Evolutionary conservation across 2,329 filamentous ascomycete species (phyloP), one percentile per base, ranked within the genome.

Genomic region (Hypoxylon sp.): DNA sequence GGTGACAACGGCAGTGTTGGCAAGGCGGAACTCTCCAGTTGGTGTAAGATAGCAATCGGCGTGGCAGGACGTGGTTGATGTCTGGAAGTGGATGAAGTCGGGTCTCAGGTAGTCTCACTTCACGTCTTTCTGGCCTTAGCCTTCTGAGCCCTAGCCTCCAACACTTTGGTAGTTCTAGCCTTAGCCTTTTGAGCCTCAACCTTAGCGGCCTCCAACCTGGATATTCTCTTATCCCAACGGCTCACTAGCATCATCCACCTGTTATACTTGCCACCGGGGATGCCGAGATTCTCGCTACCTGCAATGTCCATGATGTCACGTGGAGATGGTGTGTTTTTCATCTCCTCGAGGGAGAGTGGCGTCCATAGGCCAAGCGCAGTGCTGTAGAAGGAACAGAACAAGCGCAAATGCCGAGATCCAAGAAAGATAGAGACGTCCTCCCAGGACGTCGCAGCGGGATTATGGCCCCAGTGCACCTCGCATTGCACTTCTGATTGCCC

Each of bases 401-500:
- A 1, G 7, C n/a, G 4, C 10, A 31, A 24, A 21, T 35, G 10
- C 2, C 19, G 17, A 24, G 19, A 15, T 8, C 13, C 17, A 15
- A 53, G 31, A 17, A 62, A 13, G 19, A 11, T 29, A 15, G 10
- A 24, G 13, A 65, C 19, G 21, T 53, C 6, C 3, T 42, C 62
- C 62, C 62, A 60, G n/a, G 31, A 21, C 2, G 21, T 53, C n/a
- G 4, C 32, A 8, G 32, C 6, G 32, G 31, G 7, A 8, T 32
- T n/a, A 8, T 1, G 1, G 2, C 2, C 7, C 5, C 17, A 29
- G 7, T 2, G 11, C 17, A 56, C 61, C 37, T 39, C 1, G 31
- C 44, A 61, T 44, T 54, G 29, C 8, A 57, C 42, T n/a, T 57
- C 46, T 8, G 50, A 17, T 24, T 35, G 37, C n/a, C 10, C 6